A percentile compares a stretch with the other conserved stretches of the same genome.
Evolutionary conservation across 73 alveolate species (phyloP).

Genomic region (Paramecium bursaria): DNA sequence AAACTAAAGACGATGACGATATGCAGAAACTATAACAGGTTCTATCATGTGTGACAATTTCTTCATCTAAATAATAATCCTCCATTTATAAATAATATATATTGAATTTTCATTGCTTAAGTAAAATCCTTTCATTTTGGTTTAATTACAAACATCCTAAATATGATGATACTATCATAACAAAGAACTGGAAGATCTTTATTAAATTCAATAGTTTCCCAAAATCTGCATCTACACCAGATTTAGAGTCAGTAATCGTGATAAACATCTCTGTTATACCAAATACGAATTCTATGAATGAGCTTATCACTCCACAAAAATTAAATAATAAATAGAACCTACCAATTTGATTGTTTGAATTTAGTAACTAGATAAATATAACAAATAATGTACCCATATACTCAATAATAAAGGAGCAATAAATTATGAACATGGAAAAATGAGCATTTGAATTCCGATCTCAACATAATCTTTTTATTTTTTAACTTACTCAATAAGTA

Average conservation of each 20-base stretch:
- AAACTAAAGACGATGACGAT: too few species aligned
- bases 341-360: slow-evolving; percentile 33
- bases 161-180: slow-evolving; percentile 4
- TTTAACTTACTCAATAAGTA: too few species aligned
- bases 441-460: neutral
- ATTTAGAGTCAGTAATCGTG: neutral
- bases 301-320: slow-evolving; percentile 35
- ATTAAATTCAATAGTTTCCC: too few species aligned
- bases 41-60: too few species aligned
- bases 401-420: neutral
- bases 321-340: slow-evolving; percentile 13
- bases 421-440: neutral
- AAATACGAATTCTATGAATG: slow-evolving; percentile 23
- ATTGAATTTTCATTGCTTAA: too few species aligned
- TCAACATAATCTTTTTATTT: too few species aligned
- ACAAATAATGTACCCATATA: neutral
- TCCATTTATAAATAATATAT: too few species aligned
- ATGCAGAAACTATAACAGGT: too few species aligned
- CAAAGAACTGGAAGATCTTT: slow-evolving; percentile 11
- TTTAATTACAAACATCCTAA: slow-evolving; percentile 13
- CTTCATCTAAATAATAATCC: too few species aligned
- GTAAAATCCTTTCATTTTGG: slow-evolving; percentile 2
- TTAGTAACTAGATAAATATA: neutral
- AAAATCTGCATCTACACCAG: too few species aligned
- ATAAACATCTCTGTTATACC: neutral